Evolutionary conservation across 2,329 filamentous ascomycete genomes (phyloP), one percentile per base, ranked within the genome.

Genomic region (Sporothrix dimorphospora): DNA sequence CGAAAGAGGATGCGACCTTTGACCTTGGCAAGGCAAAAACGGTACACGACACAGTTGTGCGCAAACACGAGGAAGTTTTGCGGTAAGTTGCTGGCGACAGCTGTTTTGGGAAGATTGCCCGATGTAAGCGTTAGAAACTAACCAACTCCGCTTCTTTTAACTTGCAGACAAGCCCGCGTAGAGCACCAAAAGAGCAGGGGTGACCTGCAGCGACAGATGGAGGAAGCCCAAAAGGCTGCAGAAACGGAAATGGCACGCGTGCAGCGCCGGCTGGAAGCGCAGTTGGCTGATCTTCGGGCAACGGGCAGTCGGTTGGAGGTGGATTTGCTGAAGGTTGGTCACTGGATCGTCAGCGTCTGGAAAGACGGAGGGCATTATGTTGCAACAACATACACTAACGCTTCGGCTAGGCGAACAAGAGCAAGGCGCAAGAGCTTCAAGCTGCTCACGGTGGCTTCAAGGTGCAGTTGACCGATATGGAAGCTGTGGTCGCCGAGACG

Each of bases 1-100:
- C 88, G 1, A 91, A 90, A 74, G 89, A 92, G 72, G 84, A 84
- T 2, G 83, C 82, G 21, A 80, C 82, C 8, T 79, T 86, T 19
- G 90, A 92, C 73, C 76, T 90, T 27, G 76, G 81, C 2, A 81
- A 79, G 69, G 77, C 83, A 7, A 81, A 81, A 73, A 76, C 81
- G 45, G 76, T 75, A 6, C 71, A 76, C 8, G 74, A 78, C 9
- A 67, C 74, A 8, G 72, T 79, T 8, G 92, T 93, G 76, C 85
- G 85, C 63, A 87, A 89, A 45, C 92, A 96, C 77, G 89, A 91
- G 69, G 86, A 89, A 49, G 91, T 94, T 71, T 75, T 77, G 88
- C 83, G 67, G 74, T 77, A 61, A 40, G 75, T 55, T 34, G 19
- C 3, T 14, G 40, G 40, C 19, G 3, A 47, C 11, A 45, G 11